Base-by-base conservation (phyloP, 2,329 filamentous ascomycete genomes). In the Fusarium secorum region DNA sequence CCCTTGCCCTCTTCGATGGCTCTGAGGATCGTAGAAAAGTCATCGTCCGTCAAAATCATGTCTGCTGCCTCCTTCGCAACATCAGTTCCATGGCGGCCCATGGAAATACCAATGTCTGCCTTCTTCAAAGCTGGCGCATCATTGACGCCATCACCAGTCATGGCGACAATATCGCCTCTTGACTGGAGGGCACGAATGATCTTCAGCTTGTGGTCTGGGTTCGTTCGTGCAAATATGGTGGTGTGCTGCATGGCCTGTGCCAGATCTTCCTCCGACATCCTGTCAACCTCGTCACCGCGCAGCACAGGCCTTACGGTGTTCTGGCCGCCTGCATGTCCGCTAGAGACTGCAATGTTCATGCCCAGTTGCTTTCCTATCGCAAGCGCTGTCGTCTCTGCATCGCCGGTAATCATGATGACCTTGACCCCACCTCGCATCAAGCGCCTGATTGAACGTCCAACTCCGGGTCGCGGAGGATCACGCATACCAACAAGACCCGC, bases 1-100 rank as follows among this genome's bases (percentile, higher is more conserved):
- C 95, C 96, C 81, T 99, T 99, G 81, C 96, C 97, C 83, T 99
- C 96, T 80, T 99, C 96, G 68, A 99, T 99, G 33, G 96, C 96
- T 65, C 91, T 93, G 15, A 99, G 86, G 70, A 99, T 99, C 9
- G 93, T 96, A 1, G 92, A 93, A 79, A 97, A 96, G 80, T 96
- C 92, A 79, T 97, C 93, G 74, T 96, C 93, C 0, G 93, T 96
- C 56, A 97, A 83, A 70, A 97, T 95, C 93, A 97, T 97, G 77
- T 96, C 93, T n/a, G 93, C 91, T 14, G 93, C 93, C 80, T 96
- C 96, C 83, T 99, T 99, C 69, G 96, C 96, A 42, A 99, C 96
- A 78, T 99, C 96, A 4, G 96, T 99, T 38, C 96, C 96, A 59
- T 97, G 88, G 70, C 91, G 89, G 71, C 96, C 96, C 96, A 99